Evolutionary conservation across 805 yeast species (phyloP).

Genomic region (baker's yeast (Saccharomyces cerevisiae)): DNA sequence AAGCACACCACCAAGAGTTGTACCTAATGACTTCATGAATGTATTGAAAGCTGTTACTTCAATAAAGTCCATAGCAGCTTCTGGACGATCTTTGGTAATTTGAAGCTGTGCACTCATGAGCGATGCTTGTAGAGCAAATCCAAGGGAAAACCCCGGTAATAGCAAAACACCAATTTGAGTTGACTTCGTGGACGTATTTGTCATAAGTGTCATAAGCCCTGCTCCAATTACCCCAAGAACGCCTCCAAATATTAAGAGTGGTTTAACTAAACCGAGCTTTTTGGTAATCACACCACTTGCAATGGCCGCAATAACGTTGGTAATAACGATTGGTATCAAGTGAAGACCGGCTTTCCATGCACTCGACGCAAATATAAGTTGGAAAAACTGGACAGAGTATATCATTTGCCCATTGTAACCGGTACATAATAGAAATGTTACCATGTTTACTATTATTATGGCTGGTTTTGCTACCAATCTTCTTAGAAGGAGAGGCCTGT

Average conservation of each 20-base stretch:
- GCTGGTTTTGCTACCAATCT: slow-evolving; percentile 8
- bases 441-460: slow-evolving; percentile 12
- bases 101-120: slow-evolving; percentile 27
- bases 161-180: slow-evolving; percentile 33
- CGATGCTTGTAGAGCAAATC: slow-evolving; percentile 30
- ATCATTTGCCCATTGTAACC: slow-evolving; percentile 19
- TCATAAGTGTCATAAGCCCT: slow-evolving; percentile 29
- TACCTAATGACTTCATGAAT: slow-evolving; percentile 19
- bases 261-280: slow-evolving; percentile 31
- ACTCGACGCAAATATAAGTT: slow-evolving; percentile 16
- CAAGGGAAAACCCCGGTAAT: slow-evolving; percentile 33
- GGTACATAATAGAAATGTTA: slow-evolving; percentile 13
- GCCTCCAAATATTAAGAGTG: slow-evolving; percentile 29
- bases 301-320: slow-evolving; percentile 18
- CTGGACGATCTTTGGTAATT: slow-evolving; percentile 13
- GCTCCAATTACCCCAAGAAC: slow-evolving; percentile 29
- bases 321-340: slow-evolving; percentile 14
- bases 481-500: slow-evolving; percentile 17
- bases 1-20: slow-evolving; percentile 21
- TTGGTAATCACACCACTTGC: slow-evolving; percentile 27
- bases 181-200: slow-evolving; percentile 23
- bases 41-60: slow-evolving; percentile 21
- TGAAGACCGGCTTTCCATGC: slow-evolving; percentile 24
- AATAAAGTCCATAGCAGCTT: slow-evolving; percentile 16
- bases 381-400: slow-evolving; percentile 23